Conservation (phyloP, 768 basidiomycete genomes). For the Boletus reticulatus region DNA sequence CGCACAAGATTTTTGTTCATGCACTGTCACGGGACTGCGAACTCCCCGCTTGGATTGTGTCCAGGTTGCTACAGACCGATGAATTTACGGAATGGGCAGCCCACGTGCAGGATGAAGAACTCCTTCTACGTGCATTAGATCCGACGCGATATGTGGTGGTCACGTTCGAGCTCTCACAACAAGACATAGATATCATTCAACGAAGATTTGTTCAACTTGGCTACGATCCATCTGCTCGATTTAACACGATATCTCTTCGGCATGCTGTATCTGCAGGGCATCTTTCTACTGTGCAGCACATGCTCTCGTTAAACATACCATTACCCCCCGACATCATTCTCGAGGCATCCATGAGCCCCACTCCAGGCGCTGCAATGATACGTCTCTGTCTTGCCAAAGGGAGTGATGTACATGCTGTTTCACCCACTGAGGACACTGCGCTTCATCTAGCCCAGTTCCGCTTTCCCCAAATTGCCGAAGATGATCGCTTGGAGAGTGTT, state of each 20-base stretch:
- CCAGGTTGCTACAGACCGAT: background rate
- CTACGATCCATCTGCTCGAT: background rate
- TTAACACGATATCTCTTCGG: background rate
- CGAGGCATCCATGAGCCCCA: background rate
- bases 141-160: background rate
- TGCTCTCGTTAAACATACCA: background rate
- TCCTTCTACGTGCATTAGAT: background rate
- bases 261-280: conserved; percentile 4
- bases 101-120: background rate
- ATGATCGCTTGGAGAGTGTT: background rate
- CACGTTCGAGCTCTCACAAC: background rate
- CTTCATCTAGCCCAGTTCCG: background rate
- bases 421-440: background rate
- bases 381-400: background rate
- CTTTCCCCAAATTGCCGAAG: background rate
- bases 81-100: conserved; percentile 12
- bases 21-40: no score
- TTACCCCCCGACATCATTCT: conserved; percentile 6
- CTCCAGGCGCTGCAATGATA: background rate
- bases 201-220: conserved; percentile 9
- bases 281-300: background rate
- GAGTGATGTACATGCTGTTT: background rate
- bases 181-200: background rate
- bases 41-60: no score
- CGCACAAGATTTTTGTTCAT: background rate